Percentiles rank a stretch among this genome's conserved stretches.
These are phyloP conservation scores for Tetracladium setigerum DNA, from an alignment of 495 filamentous ascomycete species.

Conservation along the genomic window DNA sequence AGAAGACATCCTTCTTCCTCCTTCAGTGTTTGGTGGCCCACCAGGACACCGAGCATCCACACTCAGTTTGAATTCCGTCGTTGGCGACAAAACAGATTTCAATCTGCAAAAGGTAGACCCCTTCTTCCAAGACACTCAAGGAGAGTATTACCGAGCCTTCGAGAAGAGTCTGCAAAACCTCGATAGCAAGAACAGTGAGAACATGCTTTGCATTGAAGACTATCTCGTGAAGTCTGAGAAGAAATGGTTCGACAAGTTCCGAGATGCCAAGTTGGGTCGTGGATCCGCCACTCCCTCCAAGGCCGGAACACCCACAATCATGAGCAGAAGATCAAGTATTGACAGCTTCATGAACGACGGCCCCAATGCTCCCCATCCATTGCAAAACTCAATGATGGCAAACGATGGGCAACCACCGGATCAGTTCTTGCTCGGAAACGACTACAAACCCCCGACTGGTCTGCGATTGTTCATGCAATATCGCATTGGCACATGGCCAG, in stretches of 20 bases:
- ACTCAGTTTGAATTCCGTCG: slow-evolving; percentile 46
- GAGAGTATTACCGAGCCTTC: slow-evolving; percentile 48
- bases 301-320: slow-evolving; percentile 20
- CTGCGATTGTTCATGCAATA: slow-evolving; percentile 41
- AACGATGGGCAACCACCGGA: slow-evolving; percentile 16
- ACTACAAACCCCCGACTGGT: slow-evolving; percentile 60
- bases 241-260: slow-evolving; percentile 53
- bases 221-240: slow-evolving; percentile 57
- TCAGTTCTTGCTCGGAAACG: slow-evolving; percentile 55
- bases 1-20: slow-evolving; percentile 32
- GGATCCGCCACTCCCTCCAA: slow-evolving; percentile 22
- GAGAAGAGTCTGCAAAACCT: slow-evolving; percentile 46
- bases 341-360: neutral
- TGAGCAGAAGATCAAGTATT: neutral
- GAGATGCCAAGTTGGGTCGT: slow-evolving; percentile 41
- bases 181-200: slow-evolving; percentile 44
- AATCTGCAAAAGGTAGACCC: slow-evolving; percentile 58
- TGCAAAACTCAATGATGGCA: neutral
- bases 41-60: slow-evolving; percentile 21
- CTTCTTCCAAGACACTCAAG: slow-evolving; percentile 59
- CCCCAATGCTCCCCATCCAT: slow-evolving; percentile 1
- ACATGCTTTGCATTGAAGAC: slow-evolving; percentile 52
- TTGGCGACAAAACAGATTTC: slow-evolving; percentile 55
- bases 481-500: slow-evolving; percentile 54
- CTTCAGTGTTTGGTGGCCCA: neutral